Percentiles rank a stretch among this genome's conserved stretches.
These are phyloP conservation scores for Monosporozyma servazzii DNA, from an alignment of 805 yeast genomes.

Conservation along the genomic window DNA sequence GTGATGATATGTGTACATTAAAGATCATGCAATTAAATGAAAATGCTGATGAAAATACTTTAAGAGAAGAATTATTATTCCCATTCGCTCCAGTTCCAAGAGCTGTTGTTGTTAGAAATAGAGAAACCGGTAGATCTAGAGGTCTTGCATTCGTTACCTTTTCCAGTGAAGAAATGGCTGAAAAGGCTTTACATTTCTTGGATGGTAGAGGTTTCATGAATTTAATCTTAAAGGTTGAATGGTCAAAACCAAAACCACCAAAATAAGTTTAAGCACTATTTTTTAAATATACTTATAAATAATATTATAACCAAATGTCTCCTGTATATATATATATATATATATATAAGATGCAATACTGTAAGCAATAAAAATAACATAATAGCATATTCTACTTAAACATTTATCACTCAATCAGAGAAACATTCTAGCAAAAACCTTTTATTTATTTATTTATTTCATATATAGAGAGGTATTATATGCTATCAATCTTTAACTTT, in stretches of 20 bases:
- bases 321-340: neutral
- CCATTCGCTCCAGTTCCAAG: conserved; percentile 62
- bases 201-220: conserved; percentile 90
- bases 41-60: conserved; percentile 69
- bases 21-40: conserved; percentile 87
- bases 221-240: conserved; percentile 63
- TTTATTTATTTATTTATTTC: neutral
- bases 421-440: neutral
- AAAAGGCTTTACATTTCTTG: conserved; percentile 62
- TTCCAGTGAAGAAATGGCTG: conserved; percentile 58
- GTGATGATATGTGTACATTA: conserved; percentile 81
- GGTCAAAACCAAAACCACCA: conserved; percentile 40
- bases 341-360: neutral
- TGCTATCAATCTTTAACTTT: conserved; percentile 13
- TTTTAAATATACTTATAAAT: neutral
- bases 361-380: neutral
- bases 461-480: neutral
- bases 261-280: neutral
- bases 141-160: conserved; percentile 94
- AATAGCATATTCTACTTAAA: neutral
- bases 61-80: conserved; percentile 61
- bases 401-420: too few species aligned
- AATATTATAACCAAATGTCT: neutral
- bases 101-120: conserved; percentile 77
- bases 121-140: conserved; percentile 87